These are phyloP conservation scores for Ophiostoma triangulosporum DNA, from an alignment of 2,329 filamentous ascomycete genomes.

Conservation along the genomic window DNA sequence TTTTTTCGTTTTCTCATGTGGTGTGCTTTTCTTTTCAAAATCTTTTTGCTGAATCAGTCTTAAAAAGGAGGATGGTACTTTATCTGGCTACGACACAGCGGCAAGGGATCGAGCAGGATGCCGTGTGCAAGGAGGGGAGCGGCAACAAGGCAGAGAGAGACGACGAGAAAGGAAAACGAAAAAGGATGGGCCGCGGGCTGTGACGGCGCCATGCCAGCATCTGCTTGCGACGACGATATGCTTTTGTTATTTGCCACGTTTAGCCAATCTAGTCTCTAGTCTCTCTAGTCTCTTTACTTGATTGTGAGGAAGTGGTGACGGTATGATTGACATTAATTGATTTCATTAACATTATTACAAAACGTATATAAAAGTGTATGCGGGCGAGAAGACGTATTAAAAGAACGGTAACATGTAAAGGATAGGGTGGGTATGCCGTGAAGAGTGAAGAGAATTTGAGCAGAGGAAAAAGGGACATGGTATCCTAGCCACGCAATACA, in stretches of 20 bases:
- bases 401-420: not conserved
- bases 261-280: too few species aligned
- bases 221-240: too few species aligned
- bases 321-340: not conserved
- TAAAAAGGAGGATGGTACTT: not conserved
- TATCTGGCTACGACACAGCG: too few species aligned
- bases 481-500: not conserved
- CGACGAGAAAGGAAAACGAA: not conserved
- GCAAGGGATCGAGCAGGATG: too few species aligned
- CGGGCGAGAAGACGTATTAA: conserved; percentile 1
- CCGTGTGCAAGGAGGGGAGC: too few species aligned
- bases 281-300: too few species aligned
- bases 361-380: not conserved
- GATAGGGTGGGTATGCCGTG: not conserved
- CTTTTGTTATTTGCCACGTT: too few species aligned
- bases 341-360: conserved; percentile 8
- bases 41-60: too few species aligned
- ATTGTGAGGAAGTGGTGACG: too few species aligned
- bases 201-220: too few species aligned
- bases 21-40: not conserved
- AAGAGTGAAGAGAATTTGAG: not conserved
- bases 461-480: not conserved
- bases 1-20: not conserved
- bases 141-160: too few species aligned
- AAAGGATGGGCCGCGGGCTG: too few species aligned